phyloP scores from a whole-genome alignment of 768 basidiomycete genomes.

The Calocera viscosa region DNA sequence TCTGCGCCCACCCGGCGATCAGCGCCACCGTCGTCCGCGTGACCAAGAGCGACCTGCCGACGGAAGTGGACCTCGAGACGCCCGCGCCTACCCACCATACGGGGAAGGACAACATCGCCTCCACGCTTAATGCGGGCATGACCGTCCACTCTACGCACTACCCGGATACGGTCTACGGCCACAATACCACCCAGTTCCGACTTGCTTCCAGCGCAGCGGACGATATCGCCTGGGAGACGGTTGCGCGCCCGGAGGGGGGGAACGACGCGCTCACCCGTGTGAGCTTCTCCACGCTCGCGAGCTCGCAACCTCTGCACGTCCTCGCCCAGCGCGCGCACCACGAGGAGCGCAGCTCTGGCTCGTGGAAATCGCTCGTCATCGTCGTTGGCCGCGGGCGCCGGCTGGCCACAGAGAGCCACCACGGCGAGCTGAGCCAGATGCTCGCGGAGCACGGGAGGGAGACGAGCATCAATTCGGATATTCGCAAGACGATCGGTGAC shows the following conservation, averaged over 20 bases:
- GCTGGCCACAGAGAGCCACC: slow-evolving; percentile 48
- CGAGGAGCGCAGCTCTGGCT: not conserved
- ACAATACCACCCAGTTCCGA: slow-evolving; percentile 47
- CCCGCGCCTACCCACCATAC: not conserved
- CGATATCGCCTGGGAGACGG: slow-evolving; percentile 59
- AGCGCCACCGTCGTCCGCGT: slow-evolving; percentile 65
- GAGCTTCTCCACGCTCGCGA: slow-evolving; percentile 40
- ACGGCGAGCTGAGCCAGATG: slow-evolving; percentile 49
- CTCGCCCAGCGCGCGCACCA: slow-evolving; percentile 36
- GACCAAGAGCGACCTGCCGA: slow-evolving; percentile 32
- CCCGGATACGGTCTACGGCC: slow-evolving; percentile 62
- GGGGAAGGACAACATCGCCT: slow-evolving; percentile 22
- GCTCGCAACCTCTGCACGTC: slow-evolving; percentile 44
- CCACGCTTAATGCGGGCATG: slow-evolving; percentile 20
- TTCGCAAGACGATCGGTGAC: slow-evolving; percentile 76
- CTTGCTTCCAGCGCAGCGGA: slow-evolving; percentile 76
- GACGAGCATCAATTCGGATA: slow-evolving; percentile 40
- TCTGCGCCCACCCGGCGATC: slow-evolving; percentile 51
- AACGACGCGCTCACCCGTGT: slow-evolving; percentile 47
- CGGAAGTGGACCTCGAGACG: slow-evolving; percentile 12
- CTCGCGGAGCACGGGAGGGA: slow-evolving; percentile 42
- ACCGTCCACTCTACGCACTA: slow-evolving; percentile 35
- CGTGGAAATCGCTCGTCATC: slow-evolving; percentile 43
- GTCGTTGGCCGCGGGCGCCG: slow-evolving; percentile 63
- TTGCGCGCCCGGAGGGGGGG: slow-evolving; percentile 30